Percentiles rank a stretch among this genome's conserved stretches.
Conservation (phyloP, 2,329 filamentous ascomycete species). For the Aspergillus thermomutatus region DNA sequence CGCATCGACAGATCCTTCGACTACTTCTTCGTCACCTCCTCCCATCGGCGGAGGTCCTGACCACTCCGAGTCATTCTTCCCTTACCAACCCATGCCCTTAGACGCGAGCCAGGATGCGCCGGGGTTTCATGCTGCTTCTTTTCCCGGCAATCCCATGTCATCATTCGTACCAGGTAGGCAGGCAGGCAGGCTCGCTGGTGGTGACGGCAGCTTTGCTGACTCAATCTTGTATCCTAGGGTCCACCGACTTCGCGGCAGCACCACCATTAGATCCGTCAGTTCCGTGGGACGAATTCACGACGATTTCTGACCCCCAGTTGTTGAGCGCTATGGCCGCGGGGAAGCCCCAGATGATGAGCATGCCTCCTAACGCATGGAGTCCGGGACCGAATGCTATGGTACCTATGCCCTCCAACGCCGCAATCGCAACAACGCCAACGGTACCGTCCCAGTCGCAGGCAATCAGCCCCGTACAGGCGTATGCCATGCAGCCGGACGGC, state of each 20-base stretch:
- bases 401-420: slow-evolving; percentile 24
- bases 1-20: slow-evolving; percentile 44
- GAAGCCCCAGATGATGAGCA: slow-evolving; percentile 33
- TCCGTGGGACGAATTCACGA: slow-evolving; percentile 38
- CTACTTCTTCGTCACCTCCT: slow-evolving; percentile 49
- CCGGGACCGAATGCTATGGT: slow-evolving; percentile 25
- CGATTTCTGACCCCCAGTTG: slow-evolving; percentile 35
- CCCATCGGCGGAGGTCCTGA: slow-evolving; percentile 27
- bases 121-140: slow-evolving; percentile 29
- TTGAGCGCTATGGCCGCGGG: slow-evolving; percentile 29
- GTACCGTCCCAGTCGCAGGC: slow-evolving; percentile 31
- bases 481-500: slow-evolving; percentile 35
- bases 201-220: slow-evolving; percentile 7
- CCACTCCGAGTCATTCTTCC: slow-evolving; percentile 35
- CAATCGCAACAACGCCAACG: slow-evolving; percentile 28
- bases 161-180: slow-evolving; percentile 36
- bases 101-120: slow-evolving; percentile 33
- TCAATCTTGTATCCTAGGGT: slow-evolving; percentile 27
- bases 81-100: slow-evolving; percentile 35
- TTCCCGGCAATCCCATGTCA: slow-evolving; percentile 31
- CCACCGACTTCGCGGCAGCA: slow-evolving; percentile 27
- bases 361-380: slow-evolving; percentile 31
- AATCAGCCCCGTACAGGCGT: slow-evolving; percentile 26
- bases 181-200: slow-evolving; percentile 11
- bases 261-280: slow-evolving; percentile 33